These are phyloP conservation scores for Diaporthe sp. DNA, from an alignment of 2,329 filamentous ascomycete species.

Conservation along the genomic window DNA sequence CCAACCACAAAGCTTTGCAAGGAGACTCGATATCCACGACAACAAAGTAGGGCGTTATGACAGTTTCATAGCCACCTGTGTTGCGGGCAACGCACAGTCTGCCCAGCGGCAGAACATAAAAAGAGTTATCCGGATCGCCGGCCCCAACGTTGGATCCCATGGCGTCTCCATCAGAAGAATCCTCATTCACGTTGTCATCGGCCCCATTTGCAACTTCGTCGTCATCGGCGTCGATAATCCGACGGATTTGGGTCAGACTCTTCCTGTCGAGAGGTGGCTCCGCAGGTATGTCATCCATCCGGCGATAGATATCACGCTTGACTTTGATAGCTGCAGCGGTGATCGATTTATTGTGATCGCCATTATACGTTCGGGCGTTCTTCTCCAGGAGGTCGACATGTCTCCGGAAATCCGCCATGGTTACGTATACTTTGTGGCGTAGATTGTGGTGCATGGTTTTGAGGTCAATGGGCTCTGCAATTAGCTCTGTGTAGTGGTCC, in stretches of 20 bases:
- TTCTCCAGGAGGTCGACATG: conserved; percentile 20
- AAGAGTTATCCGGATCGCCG: too few species aligned
- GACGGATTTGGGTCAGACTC: neutral
- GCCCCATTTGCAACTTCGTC: too few species aligned
- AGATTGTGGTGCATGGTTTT: conserved; percentile 1
- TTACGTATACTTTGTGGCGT: neutral
- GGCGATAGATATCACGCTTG: neutral
- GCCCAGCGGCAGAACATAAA: conserved; percentile 34
- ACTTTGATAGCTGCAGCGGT: neutral
- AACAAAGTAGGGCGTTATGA: neutral
- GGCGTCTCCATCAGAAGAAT: too few species aligned
- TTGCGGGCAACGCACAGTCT: neutral
- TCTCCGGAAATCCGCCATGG: neutral
- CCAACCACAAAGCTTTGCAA: conserved; percentile 5
- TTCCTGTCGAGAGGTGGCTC: neutral
- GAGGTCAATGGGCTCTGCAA: conserved; percentile 22
- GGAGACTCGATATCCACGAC: too few species aligned
- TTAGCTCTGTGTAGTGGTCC: neutral
- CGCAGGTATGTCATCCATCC: neutral
- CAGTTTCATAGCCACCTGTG: neutral
- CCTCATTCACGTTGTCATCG: too few species aligned
- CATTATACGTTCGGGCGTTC: conserved; percentile 18
- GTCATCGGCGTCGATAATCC: too few species aligned
- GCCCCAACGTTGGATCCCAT: neutral
- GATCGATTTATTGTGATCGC: neutral